These are phyloP conservation scores for Didymella exigua DNA, from an alignment of 2,329 filamentous ascomycete species.

Conservation along the genomic window DNA sequence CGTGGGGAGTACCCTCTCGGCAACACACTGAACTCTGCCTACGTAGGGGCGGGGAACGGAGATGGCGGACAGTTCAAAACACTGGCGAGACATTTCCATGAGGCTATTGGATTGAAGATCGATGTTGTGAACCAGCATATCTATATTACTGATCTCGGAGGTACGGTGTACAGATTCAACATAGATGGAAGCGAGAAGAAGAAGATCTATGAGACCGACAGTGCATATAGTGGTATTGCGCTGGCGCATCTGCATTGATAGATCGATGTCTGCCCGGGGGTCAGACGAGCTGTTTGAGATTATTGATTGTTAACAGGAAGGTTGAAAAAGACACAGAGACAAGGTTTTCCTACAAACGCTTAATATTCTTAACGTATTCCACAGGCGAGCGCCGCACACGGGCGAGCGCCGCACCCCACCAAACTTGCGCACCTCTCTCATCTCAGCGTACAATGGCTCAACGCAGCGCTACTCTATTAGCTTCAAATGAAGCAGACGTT, in stretches of 20 bases:
- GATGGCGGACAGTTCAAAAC: slow-evolving; percentile 41
- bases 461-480: no score
- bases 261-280: no score
- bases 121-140: slow-evolving; percentile 10
- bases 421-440: no score
- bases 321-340: no score
- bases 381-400: no score
- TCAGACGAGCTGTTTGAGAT: no score
- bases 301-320: no score
- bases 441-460: no score
- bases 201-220: slow-evolving; percentile 11
- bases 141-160: slow-evolving; percentile 29
- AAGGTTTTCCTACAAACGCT: no score
- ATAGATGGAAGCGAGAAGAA: slow-evolving; percentile 23
- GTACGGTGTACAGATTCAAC: slow-evolving; percentile 19
- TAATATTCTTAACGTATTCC: no score
- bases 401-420: no score
- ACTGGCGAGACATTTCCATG: slow-evolving; percentile 27
- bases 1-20: slow-evolving; percentile 63
- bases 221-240: not conserved
- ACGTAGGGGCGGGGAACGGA: not conserved
- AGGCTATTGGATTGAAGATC: slow-evolving; percentile 30
- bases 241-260: not conserved
- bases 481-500: no score
- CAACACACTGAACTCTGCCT: slow-evolving; percentile 58